Evolutionary conservation across 495 filamentous ascomycete species (phyloP), one percentile per base, ranked within the genome.

Genomic region (Xylaria cubensis): DNA sequence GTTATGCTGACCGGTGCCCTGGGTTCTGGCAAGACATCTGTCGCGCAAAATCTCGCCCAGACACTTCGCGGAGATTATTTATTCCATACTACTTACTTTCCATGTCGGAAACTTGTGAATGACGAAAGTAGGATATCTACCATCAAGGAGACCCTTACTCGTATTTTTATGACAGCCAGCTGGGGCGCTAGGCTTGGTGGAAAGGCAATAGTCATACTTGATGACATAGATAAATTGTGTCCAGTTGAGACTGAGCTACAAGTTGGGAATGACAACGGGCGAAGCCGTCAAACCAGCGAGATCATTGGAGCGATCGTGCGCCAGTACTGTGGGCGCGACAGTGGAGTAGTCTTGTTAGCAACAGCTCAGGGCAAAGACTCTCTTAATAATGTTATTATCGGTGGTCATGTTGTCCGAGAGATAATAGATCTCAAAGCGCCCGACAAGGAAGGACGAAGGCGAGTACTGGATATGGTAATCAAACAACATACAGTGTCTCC

Each of bases 281-380:
- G 97, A 39, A 97, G 94, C 74, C 88, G 93, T 4, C 97, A 98
- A 73, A 90, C 97, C 71, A 97, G 95, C 78, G 96, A 98, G 78
- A 86, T 93, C 3, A 86, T 99, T 26, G 93, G 94, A 77, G 88
- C 91, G 3, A 90, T 95, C 75, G 92, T 93, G 0, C 89, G 90
- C 68, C 92, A 97, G 74, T 95, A 92, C 75, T 97, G 94, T 73
- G 82, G 79, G 5, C 74, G 79, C 51, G 91, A 93, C 55, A 94
- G 90, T 70, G 90, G 92, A 4, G 92, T 98, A 26, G 92, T 96
- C 39, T 83, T 98, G 17, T 86, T 97, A 41, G 94, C 92, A n/a
- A 98, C 95, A 24, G 94, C 94, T 10, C 93, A 97, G 79, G 91
- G 91, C 26, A 98, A 98, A 79, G 96, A 98, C 65, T 91, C 91